Base-by-base conservation (phyloP, 2,329 filamentous ascomycete genomes). In the Aspergillus neoniger region DNA sequence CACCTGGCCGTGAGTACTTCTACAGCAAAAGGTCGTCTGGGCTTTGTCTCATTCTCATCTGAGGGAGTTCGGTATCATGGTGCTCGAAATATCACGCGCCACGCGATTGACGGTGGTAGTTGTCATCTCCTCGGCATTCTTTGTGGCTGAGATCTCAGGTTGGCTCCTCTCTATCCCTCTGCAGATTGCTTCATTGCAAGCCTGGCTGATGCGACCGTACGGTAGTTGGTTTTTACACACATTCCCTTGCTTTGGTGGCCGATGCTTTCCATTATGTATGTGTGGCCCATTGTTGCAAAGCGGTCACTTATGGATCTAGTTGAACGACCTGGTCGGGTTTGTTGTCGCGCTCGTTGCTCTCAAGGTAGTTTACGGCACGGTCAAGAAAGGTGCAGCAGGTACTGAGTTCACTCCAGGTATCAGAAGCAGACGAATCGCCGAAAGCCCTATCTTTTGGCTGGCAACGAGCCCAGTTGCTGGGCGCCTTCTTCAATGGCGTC, bases 401-500 rank as follows among this genome's bases (percentile, higher is more conserved):
- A 41, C 32, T 19, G 14, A 32, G 14, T 30, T 30, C 44, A 49
- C 2, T 15, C 3, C 51, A 73, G 67, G 88, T 87, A 75, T 88
- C 59, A 82, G 87, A 19, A 83, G 88, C 64, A 77, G 81, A 44
- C 77, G 76, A 83, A 5, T 83, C 83, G 1, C 88, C 88, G 0
- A 80, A 83, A 62, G 80, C 80, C 9, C 80, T 90, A 15, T 85
- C 89, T 0, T 92, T 90, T 66, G 90, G 90, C n/a, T 92, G 89
- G 89, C 87, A 90, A 59, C 83, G 90, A 32, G 88, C 89, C 15
- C 84, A 85, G n/a, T 74, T 92, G 1, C 79, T 93, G 0, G 90
- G 90, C 5, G 88, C 89, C 21, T 93, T 93, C 74, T 93, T 92
- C 81, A 93, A 93, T 68, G 90, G 90, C 14, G 86, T 88, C 1